Evolutionary conservation across 2,329 filamentous ascomycete genomes (phyloP).

Genomic region (Apiospora aurea): DNA sequence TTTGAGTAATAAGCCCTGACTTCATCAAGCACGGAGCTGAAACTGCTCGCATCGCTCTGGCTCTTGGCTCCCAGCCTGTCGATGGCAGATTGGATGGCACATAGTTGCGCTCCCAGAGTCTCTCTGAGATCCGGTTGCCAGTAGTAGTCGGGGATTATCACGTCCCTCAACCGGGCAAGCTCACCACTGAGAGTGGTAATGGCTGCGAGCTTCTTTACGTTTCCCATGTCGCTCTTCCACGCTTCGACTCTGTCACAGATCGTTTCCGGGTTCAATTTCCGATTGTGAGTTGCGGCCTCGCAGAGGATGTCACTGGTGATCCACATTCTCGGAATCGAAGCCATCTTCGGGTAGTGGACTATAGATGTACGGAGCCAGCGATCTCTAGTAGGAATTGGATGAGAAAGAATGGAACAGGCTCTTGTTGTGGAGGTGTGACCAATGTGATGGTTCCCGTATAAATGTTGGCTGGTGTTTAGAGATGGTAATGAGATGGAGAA

Average conservation of each 20-base stretch:
- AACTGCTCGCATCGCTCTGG: neutral
- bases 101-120: neutral
- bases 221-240: neutral
- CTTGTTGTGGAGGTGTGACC: neutral
- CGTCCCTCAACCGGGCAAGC: neutral
- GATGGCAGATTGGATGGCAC: neutral
- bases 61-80: neutral
- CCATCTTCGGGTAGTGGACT: neutral
- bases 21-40: neutral
- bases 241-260: slow-evolving; percentile 4
- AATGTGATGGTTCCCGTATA: neutral
- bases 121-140: neutral
- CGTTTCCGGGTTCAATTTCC: neutral
- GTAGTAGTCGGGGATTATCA: neutral
- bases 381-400: neutral
- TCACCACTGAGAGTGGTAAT: neutral
- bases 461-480: neutral
- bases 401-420: neutral
- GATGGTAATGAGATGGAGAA: neutral
- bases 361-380: neutral
- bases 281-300: neutral
- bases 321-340: neutral
- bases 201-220: no score
- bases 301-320: neutral
- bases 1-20: neutral